Base-by-base conservation (phyloP, 371 early-diverging fungal species). In the Batkoa obscura region DNA sequence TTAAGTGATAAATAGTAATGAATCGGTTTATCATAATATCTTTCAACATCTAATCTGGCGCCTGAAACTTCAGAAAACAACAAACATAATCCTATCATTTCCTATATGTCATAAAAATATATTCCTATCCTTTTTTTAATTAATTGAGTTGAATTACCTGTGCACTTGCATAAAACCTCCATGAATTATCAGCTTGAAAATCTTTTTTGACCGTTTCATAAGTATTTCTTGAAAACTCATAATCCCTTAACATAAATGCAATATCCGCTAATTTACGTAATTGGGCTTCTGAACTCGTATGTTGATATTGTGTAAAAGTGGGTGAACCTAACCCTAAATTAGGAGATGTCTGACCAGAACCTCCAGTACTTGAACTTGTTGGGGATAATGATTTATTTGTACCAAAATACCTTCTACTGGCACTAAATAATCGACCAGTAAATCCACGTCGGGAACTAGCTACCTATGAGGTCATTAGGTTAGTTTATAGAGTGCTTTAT, bases 181-280 rank as follows among this genome's bases (percentile, higher is more conserved):
- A 84, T 6, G 84, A 81, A 60, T 83, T 82, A 54, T 88, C 90
- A 0, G 80, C 74, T 2, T 78, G 72, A 70, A 82, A 96, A 59
- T 94, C 97, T 55, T 88, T 82, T 50, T 86, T 83, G 0, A 87
- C 88, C 0, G 80, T 79, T 57, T 93, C 92, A 58, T 94, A 96
- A 2, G 86, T 81, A 0, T 80, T 73, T 46, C 76, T 76, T 0
- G 97, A 94, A 64, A 91, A 83, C 56, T 79, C 77, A 67, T 84
- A 94, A 63, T 94, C 94, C 15, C 85, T 71, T 4, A 96, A 70
- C 93, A 94, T 94, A 61, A 96, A 94, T 2, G 92, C 83, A 69
- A 79, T 94, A 67, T 94, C 95, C 3, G 90, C 97, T 43, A 94
- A 68, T 60, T 83, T 83, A 8, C 95, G 79, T 78, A 94, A 76